phyloP scores from a whole-genome alignment of 2,329 filamentous ascomycete genomes.

The Pyrenochaeta sp. region DNA sequence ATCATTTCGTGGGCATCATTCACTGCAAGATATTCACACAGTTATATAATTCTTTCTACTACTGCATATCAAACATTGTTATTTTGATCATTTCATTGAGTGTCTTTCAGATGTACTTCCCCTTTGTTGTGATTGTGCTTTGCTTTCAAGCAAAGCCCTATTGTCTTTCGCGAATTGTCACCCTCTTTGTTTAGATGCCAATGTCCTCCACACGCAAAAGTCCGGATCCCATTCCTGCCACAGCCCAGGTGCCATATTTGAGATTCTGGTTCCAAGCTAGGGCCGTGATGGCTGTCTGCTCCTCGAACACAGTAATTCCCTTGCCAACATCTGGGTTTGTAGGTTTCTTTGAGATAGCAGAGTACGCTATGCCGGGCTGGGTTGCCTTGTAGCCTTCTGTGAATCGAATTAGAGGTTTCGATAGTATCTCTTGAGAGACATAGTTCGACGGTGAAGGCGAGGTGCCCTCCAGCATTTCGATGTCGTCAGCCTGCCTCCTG shows the following conservation, averaged over 20 bases:
- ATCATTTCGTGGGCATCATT: too few species aligned
- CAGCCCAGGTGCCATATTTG: constrained; percentile 58
- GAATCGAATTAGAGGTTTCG: constrained; percentile 44
- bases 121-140: too few species aligned
- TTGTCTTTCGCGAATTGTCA: background rate
- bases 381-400: constrained; percentile 52
- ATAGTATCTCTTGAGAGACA: constrained; percentile 18
- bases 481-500: background rate
- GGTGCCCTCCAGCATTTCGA: constrained; percentile 3
- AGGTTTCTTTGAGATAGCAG: constrained; percentile 21
- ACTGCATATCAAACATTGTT: too few species aligned
- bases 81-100: too few species aligned
- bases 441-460: background rate
- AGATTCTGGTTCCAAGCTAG: constrained; percentile 62
- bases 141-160: too few species aligned
- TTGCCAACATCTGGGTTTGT: constrained; percentile 35
- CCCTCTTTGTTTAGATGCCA: constrained; percentile 23
- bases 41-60: too few species aligned
- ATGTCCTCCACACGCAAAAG: constrained; percentile 60
- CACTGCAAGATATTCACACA: too few species aligned
- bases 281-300: constrained; percentile 52
- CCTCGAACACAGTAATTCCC: constrained; percentile 54
- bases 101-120: too few species aligned
- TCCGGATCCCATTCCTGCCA: constrained; percentile 58
- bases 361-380: constrained; percentile 33